Evolutionary conservation across 1,139 yeast genomes (phyloP).

Genomic region (Geotrichum candidum): DNA sequence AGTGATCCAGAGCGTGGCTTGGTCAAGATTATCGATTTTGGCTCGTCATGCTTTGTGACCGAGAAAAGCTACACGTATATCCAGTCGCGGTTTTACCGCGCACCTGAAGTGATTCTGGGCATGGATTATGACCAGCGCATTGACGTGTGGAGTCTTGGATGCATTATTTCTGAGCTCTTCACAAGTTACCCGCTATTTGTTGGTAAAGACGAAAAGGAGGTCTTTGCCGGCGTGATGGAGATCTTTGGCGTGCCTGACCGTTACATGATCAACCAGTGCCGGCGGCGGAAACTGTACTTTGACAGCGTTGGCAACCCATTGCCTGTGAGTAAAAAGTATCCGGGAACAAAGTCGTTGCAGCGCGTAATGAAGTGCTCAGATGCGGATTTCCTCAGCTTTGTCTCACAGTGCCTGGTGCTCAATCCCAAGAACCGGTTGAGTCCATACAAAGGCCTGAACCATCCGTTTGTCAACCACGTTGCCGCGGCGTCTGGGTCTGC

Average conservation of each 20-base stretch:
- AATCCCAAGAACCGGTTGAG: slow-evolving; percentile 46
- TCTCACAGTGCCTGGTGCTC: slow-evolving; percentile 44
- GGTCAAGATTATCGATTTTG: slow-evolving; percentile 92
- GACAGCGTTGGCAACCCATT: slow-evolving; percentile 43
- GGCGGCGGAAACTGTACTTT: slow-evolving; percentile 35
- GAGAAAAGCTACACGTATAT: slow-evolving; percentile 90
- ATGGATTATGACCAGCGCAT: slow-evolving; percentile 62
- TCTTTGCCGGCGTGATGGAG: slow-evolving; percentile 53
- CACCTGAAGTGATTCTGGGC: slow-evolving; percentile 86
- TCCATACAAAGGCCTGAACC: slow-evolving; percentile 43
- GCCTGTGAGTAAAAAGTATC: slow-evolving; percentile 32
- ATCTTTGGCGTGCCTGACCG: slow-evolving; percentile 57
- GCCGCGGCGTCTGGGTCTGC: background rate
- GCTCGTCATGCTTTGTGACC: slow-evolving; percentile 89
- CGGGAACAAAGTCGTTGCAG: slow-evolving; percentile 29
- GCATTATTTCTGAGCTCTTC: slow-evolving; percentile 59
- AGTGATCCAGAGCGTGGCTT: slow-evolving; percentile 76
- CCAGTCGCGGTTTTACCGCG: slow-evolving; percentile 90
- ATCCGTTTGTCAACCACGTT: slow-evolving; percentile 36
- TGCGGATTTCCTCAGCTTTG: slow-evolving; percentile 37
- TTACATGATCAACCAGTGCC: slow-evolving; percentile 36
- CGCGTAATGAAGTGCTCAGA: slow-evolving; percentile 29
- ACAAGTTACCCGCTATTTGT: slow-evolving; percentile 65
- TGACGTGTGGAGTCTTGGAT: slow-evolving; percentile 77
- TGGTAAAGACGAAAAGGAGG: slow-evolving; percentile 64